Evolutionary conservation across 2,329 filamentous ascomycete genomes (phyloP), one percentile per base, ranked within the genome.

Genomic region (Xylaria sp.): DNA sequence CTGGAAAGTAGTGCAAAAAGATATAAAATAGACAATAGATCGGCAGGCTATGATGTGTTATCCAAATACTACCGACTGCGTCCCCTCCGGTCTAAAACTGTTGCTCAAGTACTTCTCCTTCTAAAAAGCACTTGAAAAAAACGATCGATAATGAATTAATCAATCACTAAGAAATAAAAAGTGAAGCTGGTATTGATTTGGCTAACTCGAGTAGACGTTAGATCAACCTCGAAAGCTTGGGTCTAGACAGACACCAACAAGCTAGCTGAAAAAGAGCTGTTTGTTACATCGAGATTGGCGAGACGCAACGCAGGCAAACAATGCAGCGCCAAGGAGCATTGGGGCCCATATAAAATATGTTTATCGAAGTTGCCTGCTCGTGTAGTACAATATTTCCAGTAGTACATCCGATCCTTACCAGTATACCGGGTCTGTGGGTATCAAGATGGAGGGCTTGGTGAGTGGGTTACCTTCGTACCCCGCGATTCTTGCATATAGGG

Each of bases 231-330:
- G 24, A 27, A 27, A 27, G 24, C 24, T 4, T 27, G 24, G 24
- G 34, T 36, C 8, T 36, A 36, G 34, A 6, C 6, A 8, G 39
- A 17, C 17, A 45, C 4, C 39, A 45, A 2, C 11, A 11, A 36
- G 11, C 34, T 36, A 36, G 2, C 34, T 36, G 8, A 19, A 19
- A 47, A 19, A 19, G 42, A 47, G 42, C 17, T 47, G 42, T 9
- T 47, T 47, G 42, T 47, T 47, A 47, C 42, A 47, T 47, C 17
- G 42, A 47, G 42, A 47, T 47, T 19, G 42, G 42, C 39, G 39
- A 42, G 39, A 42, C 14, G 39, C 39, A 42, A 36, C 34, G 34
- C 8, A 11, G 17, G 24, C 24, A 27, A 4, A 4, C 24, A 27
- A 27, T n/a, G 17, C 51, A 30, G 50, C 50, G 42, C 42, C 42